These are phyloP conservation scores for Ceratobasidium sp. DNA, from an alignment of 1,284 basidiomycete species.

Conservation along the genomic window DNA sequence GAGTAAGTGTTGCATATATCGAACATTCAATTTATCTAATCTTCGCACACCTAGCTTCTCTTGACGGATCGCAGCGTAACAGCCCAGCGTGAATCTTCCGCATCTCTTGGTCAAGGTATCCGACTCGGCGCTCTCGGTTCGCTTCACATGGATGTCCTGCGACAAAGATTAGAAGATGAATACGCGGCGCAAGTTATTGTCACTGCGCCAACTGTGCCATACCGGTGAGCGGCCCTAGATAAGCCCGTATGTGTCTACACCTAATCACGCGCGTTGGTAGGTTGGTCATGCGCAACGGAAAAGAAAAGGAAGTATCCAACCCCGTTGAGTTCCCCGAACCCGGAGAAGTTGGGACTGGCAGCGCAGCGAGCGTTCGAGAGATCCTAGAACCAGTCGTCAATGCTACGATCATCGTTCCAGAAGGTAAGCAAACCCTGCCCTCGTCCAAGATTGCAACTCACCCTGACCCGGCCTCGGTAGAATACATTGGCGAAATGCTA, in stretches of 20 bases:
- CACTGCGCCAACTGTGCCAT: conserved; percentile 93
- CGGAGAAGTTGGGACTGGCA: conserved; percentile 63
- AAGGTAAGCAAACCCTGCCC: conserved; percentile 63
- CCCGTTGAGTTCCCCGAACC: conserved; percentile 92
- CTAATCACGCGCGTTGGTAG: conserved; percentile 43
- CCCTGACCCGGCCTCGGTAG: conserved; percentile 54
- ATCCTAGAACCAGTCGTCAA: conserved; percentile 90
- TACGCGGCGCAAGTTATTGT: conserved; percentile 90
- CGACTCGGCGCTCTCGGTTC: conserved; percentile 96
- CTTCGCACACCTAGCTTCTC: conserved; percentile 66
- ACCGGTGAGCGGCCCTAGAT: conserved; percentile 63
- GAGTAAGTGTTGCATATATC: conserved; percentile 64
- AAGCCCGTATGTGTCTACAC: background rate
- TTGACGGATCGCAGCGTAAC: conserved; percentile 92
- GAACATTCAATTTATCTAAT: background rate
- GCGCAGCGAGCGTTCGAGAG: conserved; percentile 65
- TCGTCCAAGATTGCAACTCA: background rate
- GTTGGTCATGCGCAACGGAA: conserved; percentile 81
- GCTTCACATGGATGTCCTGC: conserved; percentile 96
- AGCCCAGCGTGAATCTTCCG: conserved; percentile 91
- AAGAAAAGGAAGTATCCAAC: conserved; percentile 78
- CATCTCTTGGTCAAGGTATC: conserved; percentile 94
- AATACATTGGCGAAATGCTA: conserved; percentile 92
- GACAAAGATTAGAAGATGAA: conserved; percentile 96
- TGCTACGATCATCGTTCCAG: conserved; percentile 92